phyloP scores from a whole-genome alignment of 108 stramenopile species.

The Skeletonema tropicum region DNA sequence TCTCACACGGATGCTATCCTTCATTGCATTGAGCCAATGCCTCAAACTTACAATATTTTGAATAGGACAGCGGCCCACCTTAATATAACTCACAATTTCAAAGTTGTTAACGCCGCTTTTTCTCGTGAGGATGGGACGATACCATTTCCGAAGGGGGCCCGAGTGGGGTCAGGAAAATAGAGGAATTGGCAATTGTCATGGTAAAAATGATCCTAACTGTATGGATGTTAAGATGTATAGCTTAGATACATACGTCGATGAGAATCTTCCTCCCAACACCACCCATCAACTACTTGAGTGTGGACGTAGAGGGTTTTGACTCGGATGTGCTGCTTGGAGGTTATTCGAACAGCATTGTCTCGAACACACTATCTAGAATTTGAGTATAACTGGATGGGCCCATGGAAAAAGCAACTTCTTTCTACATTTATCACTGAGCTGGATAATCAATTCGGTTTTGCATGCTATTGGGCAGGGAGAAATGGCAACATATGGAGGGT shows the following conservation, averaged over 20 bases:
- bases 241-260: conserved; percentile 29
- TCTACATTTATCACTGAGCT: conserved; percentile 4
- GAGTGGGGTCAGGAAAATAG: conserved; percentile 40
- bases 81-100: conserved; percentile 26
- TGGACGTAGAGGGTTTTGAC: conserved; percentile 45
- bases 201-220: conserved; percentile 18
- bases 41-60: conserved; percentile 31
- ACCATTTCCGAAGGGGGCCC: conserved; percentile 29
- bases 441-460: conserved; percentile 17
- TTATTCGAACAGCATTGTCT: not conserved
- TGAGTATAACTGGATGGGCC: conserved; percentile 50
- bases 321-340: conserved; percentile 37
- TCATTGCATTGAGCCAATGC: conserved; percentile 72
- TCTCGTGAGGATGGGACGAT: conserved; percentile 26
- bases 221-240: conserved; percentile 35
- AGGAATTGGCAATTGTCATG: conserved; percentile 30
- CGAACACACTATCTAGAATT: conserved; percentile 38
- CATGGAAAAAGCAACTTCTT: conserved; percentile 30
- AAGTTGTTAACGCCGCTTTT: conserved; percentile 52
- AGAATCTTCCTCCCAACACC: conserved; percentile 9
- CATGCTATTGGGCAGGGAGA: conserved; percentile 40
- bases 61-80: conserved; percentile 12
- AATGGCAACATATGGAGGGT: conserved; percentile 27
- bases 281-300: conserved; percentile 23
- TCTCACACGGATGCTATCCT: not conserved